These are phyloP conservation scores for Fusarium bulbicola DNA, from an alignment of 2,329 filamentous ascomycete genomes.

Conservation along the genomic window DNA sequence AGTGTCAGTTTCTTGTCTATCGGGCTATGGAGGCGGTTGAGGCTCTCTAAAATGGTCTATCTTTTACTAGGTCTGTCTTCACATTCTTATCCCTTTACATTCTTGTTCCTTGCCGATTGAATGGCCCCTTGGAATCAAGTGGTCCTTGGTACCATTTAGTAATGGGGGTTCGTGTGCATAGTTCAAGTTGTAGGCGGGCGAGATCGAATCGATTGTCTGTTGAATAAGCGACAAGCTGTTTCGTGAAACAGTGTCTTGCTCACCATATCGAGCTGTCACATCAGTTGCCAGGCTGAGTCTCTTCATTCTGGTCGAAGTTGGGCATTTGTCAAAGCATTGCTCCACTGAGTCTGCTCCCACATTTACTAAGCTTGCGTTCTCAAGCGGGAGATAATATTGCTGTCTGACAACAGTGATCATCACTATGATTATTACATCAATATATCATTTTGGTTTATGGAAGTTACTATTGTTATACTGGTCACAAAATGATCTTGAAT, in stretches of 20 bases:
- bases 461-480: too few species aligned
- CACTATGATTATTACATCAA: rapidly evolving
- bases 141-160: not conserved
- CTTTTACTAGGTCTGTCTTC: not conserved
- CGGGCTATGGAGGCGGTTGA: not conserved
- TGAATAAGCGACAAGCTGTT: not conserved
- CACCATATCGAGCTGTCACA: not conserved
- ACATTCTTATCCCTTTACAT: rapidly evolving
- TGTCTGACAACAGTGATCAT: not conserved
- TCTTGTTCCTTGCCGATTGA: rapidly evolving
- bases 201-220: not conserved
- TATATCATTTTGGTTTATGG: not conserved
- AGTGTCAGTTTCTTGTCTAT: not conserved
- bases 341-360: not conserved
- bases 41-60: not conserved
- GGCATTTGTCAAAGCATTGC: not conserved
- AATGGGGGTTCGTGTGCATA: not conserved
- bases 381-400: not conserved
- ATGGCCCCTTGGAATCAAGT: not conserved
- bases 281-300: not conserved
- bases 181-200: not conserved
- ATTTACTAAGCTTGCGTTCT: not conserved
- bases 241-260: not conserved
- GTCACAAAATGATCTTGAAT: not conserved
- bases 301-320: not conserved